These are phyloP conservation scores for Russula earlei DNA, from an alignment of 768 basidiomycete species.

Conservation along the genomic window DNA sequence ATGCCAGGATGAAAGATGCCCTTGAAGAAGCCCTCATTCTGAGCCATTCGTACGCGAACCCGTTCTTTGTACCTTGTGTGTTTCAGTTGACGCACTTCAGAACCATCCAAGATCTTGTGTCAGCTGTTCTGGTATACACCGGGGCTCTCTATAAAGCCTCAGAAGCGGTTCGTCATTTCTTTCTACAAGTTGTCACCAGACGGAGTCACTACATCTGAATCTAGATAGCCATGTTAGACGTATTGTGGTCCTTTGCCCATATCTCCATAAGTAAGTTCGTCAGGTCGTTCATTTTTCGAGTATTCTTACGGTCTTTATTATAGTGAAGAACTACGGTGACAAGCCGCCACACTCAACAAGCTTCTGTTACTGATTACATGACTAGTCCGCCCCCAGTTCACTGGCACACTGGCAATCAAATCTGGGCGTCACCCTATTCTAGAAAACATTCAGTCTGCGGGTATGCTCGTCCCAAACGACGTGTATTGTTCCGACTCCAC, in stretches of 20 bases:
- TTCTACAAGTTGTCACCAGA: too few species aligned
- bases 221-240: conserved; percentile 80
- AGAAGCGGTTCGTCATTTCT: conserved; percentile 54
- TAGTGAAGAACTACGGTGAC: conserved; percentile 44
- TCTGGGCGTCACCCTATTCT: conserved; percentile 82
- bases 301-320: not conserved
- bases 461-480: conserved; percentile 78
- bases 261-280: conserved; percentile 71
- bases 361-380: not conserved
- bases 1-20: conserved; percentile 82
- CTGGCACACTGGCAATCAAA: conserved; percentile 83
- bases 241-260: conserved; percentile 85
- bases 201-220: not conserved
- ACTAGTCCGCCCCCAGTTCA: conserved; percentile 84
- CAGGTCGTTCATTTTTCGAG: not conserved
- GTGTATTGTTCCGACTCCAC: conserved; percentile 79
- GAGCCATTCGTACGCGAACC: conserved; percentile 55
- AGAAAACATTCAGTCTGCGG: conserved; percentile 59
- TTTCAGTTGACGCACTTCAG: conserved; percentile 30
- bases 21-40: conserved; percentile 83
- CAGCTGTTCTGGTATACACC: conserved; percentile 57
- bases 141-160: conserved; percentile 83
- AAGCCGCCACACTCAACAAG: not conserved
- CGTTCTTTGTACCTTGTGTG: not conserved
- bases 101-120: conserved; percentile 70